phyloP scores from a whole-genome alignment of 352 stramenopile species.

The Phytopythium montanum region DNA sequence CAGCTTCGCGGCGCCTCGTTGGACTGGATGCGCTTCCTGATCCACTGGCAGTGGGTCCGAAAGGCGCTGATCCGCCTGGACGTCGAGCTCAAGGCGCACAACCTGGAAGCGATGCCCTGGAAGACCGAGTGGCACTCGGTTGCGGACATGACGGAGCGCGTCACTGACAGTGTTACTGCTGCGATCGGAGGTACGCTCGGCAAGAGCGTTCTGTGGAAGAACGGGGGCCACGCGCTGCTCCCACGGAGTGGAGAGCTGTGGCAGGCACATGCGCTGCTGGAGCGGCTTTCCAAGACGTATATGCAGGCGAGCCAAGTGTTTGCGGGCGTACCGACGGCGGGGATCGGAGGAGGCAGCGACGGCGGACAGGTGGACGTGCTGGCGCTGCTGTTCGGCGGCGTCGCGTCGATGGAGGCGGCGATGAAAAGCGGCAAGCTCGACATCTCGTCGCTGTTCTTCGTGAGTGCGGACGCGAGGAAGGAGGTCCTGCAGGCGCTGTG shows the following conservation, averaged over 20 bases:
- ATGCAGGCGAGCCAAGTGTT: slow-evolving; percentile 41
- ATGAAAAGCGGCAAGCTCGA: slow-evolving; percentile 78
- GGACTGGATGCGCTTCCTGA: slow-evolving; percentile 81
- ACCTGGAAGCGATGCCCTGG: slow-evolving; percentile 11
- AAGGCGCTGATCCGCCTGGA: slow-evolving; percentile 49
- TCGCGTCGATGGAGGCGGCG: slow-evolving; percentile 68
- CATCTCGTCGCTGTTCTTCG: slow-evolving; percentile 74
- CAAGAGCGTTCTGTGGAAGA: slow-evolving; percentile 93
- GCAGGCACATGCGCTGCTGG: slow-evolving; percentile 67
- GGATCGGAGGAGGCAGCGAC: slow-evolving; percentile 3
- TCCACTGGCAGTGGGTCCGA: slow-evolving; percentile 77
- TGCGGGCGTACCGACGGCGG: not conserved
- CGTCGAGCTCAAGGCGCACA: slow-evolving; percentile 16
- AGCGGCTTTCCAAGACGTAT: slow-evolving; percentile 57
- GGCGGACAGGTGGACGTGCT: slow-evolving; percentile 57
- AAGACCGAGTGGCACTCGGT: slow-evolving; percentile 36
- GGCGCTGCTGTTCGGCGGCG: slow-evolving; percentile 68
- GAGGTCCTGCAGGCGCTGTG: slow-evolving; percentile 77
- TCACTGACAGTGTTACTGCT: slow-evolving; percentile 66
- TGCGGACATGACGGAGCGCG: slow-evolving; percentile 66
- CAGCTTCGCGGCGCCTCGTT: slow-evolving; percentile 49
- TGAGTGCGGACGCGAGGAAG: slow-evolving; percentile 53
- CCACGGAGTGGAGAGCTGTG: slow-evolving; percentile 57
- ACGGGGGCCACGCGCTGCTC: slow-evolving; percentile 82
- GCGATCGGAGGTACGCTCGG: slow-evolving; percentile 57